These are phyloP conservation scores for Alternaria gansuensis DNA, from an alignment of 2,329 filamentous ascomycete genomes.

Conservation along the genomic window DNA sequence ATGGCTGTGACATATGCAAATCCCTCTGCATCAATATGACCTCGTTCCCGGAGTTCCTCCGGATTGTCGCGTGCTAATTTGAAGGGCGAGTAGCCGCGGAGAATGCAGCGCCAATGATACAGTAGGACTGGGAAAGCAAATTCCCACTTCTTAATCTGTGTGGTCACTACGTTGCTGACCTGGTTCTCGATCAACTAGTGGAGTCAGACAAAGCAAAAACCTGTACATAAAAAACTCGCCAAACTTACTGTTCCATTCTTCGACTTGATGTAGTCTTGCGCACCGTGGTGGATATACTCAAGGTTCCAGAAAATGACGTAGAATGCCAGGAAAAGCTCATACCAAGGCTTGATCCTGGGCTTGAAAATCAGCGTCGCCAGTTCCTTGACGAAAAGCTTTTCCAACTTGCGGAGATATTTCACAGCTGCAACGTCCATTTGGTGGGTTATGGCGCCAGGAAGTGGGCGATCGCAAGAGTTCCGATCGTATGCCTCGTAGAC, in stretches of 20 bases:
- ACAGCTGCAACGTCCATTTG: constrained; percentile 51
- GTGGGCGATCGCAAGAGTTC: constrained; percentile 43
- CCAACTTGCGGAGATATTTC: constrained; percentile 44
- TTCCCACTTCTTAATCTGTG: constrained; percentile 50
- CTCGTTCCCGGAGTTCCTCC: constrained; percentile 42
- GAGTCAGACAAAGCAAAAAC: constrained; percentile 24
- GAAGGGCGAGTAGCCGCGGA: constrained; percentile 47
- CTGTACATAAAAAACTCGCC: neutral
- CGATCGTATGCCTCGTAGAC: constrained; percentile 50
- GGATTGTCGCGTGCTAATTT: constrained; percentile 49
- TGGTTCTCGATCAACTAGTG: constrained; percentile 42
- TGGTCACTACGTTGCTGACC: constrained; percentile 46
- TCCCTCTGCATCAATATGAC: constrained; percentile 42
- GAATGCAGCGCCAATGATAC: constrained; percentile 45
- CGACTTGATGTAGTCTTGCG: constrained; percentile 46
- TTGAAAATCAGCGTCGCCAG: constrained; percentile 44
- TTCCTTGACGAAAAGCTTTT: constrained; percentile 44
- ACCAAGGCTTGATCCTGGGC: constrained; percentile 50
- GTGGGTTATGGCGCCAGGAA: constrained; percentile 49
- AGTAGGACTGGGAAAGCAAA: constrained; percentile 44
- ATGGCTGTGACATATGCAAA: constrained; percentile 46
- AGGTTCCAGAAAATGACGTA: constrained; percentile 51
- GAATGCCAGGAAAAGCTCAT: constrained; percentile 48
- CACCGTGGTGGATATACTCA: constrained; percentile 48
- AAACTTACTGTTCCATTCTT: constrained; percentile 50